phyloP scores from a whole-genome alignment of 2,329 filamentous ascomycete genomes.

The Alternaria metachromatica region DNA sequence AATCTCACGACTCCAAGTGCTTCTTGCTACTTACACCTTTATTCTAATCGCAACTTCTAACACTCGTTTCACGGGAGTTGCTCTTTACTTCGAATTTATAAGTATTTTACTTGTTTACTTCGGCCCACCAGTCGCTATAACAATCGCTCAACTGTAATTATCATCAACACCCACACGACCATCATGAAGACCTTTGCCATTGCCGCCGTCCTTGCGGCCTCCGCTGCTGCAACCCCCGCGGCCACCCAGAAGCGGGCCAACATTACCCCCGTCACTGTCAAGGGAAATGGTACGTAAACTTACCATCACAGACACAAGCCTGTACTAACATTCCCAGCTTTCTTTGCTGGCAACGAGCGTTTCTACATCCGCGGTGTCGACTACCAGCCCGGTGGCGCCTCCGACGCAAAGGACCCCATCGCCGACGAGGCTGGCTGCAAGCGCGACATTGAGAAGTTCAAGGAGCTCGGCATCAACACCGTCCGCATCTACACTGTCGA shows the following conservation, averaged over 20 bases:
- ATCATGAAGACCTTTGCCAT: slow-evolving; percentile 62
- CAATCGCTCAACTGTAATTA: slow-evolving; percentile 11
- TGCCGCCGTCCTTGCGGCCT: slow-evolving; percentile 55
- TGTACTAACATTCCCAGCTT: slow-evolving; percentile 52
- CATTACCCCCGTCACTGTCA: slow-evolving; percentile 64
- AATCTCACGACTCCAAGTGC: not conserved
- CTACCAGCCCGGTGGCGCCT: slow-evolving; percentile 71
- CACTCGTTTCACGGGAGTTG: slow-evolving; percentile 21
- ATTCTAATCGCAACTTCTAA: slow-evolving; percentile 14
- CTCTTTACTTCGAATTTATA: not conserved
- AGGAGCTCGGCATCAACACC: slow-evolving; percentile 86
- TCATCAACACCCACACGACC: slow-evolving; percentile 13
- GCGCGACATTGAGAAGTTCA: slow-evolving; percentile 82
- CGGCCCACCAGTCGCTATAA: not conserved
- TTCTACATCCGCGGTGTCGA: slow-evolving; percentile 69
- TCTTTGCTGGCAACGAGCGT: slow-evolving; percentile 67
- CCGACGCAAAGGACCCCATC: slow-evolving; percentile 73
- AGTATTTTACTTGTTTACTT: slow-evolving; percentile 5
- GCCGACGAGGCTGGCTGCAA: slow-evolving; percentile 73
- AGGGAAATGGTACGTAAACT: slow-evolving; percentile 62
- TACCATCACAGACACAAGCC: not conserved
- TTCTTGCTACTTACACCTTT: slow-evolving; percentile 3
- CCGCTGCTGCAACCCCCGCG: slow-evolving; percentile 54
- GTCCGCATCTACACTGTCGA: slow-evolving; percentile 93
- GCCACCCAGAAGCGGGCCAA: slow-evolving; percentile 45